These are phyloP conservation scores for Shiraia sp. DNA, from an alignment of 2,329 filamentous ascomycete species.

Conservation along the genomic window DNA sequence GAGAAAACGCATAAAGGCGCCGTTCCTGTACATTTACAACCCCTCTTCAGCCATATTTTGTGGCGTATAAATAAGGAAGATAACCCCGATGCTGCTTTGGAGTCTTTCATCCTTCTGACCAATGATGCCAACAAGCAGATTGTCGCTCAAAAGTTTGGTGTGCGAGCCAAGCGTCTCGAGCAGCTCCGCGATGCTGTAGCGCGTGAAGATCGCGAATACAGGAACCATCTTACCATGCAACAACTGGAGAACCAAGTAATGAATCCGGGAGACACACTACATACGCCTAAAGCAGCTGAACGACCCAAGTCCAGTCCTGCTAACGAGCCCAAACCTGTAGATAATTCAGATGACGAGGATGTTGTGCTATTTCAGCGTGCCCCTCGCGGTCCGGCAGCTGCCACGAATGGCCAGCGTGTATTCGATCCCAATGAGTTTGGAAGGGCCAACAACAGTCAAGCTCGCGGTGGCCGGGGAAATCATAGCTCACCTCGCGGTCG, in stretches of 20 bases:
- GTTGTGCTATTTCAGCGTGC: constrained; percentile 44
- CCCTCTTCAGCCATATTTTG: constrained; percentile 56
- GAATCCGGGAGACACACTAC: constrained; percentile 10
- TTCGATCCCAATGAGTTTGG: constrained; percentile 55
- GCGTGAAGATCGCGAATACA: constrained; percentile 54
- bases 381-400: constrained; percentile 39
- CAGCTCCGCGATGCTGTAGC: constrained; percentile 54
- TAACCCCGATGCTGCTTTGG: constrained; percentile 52
- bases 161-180: constrained; percentile 54
- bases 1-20: constrained; percentile 31
- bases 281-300: constrained; percentile 20
- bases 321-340: constrained; percentile 18
- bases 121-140: constrained; percentile 53
- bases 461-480: constrained; percentile 38
- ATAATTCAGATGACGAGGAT: constrained; percentile 43
- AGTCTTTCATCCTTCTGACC: constrained; percentile 57
- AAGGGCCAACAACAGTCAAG: constrained; percentile 38
- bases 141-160: constrained; percentile 55
- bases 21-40: constrained; percentile 48
- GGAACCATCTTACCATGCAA: constrained; percentile 44
- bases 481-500: constrained; percentile 27
- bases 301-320: constrained; percentile 35
- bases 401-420: constrained; percentile 38
- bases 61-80: constrained; percentile 56
- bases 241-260: constrained; percentile 41